Conservation (phyloP, 345 rosid genomes). For the Heritiera littoralis region DNA sequence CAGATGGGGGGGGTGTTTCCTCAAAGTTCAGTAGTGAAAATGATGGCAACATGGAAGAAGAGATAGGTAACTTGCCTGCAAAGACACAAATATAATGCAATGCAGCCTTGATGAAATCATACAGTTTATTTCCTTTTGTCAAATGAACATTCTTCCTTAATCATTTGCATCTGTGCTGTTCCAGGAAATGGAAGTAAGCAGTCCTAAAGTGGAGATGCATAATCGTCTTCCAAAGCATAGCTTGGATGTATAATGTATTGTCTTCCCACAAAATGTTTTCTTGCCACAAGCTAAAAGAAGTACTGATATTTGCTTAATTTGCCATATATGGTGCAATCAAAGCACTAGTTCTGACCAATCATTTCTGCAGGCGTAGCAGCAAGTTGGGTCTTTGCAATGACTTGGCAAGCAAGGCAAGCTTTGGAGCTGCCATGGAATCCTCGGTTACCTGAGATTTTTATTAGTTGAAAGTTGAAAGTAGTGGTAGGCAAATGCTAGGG, state of each 20-base stretch:
- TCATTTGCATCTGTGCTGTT: not conserved
- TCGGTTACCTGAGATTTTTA: not conserved
- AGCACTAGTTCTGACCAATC: not conserved
- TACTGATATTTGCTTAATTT: too few species aligned
- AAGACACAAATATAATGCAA: constrained; percentile 7
- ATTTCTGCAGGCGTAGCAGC: not conserved
- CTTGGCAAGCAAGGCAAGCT: not conserved
- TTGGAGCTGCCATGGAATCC: not conserved
- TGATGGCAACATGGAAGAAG: constrained; percentile 22
- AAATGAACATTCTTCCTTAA: not conserved
- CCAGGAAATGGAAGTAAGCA: constrained; percentile 29
- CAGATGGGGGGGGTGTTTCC: constrained; percentile 27
- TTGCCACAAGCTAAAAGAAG: too few species aligned
- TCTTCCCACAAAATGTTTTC: too few species aligned
- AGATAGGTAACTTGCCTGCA: constrained; percentile 36
- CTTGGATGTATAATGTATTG: too few species aligned
- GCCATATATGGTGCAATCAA: not conserved
- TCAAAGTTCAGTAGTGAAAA: constrained; percentile 29
- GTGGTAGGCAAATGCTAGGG: not conserved
- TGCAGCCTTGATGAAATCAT: not conserved
- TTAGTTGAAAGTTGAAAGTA: not conserved
- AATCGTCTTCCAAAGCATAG: constrained; percentile 16
- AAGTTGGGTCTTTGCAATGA: not conserved
- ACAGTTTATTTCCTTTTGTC: not conserved
- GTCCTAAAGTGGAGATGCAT: constrained; percentile 24